Conservation (phyloP, 768 basidiomycete genomes). For the Infundibulicybe gibba region DNA sequence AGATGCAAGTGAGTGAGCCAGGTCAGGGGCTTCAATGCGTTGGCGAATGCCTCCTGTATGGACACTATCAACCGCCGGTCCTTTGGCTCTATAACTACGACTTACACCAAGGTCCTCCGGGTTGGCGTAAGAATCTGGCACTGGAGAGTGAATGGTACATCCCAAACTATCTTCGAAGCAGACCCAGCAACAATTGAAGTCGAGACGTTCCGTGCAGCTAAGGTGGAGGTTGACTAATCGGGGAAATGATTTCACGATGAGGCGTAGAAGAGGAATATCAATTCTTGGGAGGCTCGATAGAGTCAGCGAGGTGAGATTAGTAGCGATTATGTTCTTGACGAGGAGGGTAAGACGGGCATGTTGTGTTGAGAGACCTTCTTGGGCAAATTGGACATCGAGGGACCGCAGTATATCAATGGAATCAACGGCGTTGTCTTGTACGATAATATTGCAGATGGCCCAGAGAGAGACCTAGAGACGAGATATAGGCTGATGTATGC, state of each 20-base stretch:
- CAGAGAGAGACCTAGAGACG: constrained; percentile 23
- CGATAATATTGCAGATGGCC: constrained; percentile 26
- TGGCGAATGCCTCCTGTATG: constrained; percentile 37
- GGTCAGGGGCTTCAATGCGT: constrained; percentile 40
- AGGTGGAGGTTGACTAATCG: constrained; percentile 45
- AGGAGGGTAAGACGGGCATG: constrained; percentile 29
- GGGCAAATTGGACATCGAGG: constrained; percentile 38
- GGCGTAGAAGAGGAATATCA: constrained; percentile 40
- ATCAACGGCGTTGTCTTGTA: constrained; percentile 18
- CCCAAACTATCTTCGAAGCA: constrained; percentile 63
- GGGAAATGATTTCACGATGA: constrained; percentile 45
- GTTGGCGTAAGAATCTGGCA: constrained; percentile 46
- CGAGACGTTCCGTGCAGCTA: constrained; percentile 57
- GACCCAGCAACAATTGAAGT: constrained; percentile 54
- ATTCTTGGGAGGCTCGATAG: constrained; percentile 57
- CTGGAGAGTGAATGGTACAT: constrained; percentile 56
- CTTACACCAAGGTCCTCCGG: constrained; percentile 50
- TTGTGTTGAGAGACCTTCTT: constrained; percentile 43
- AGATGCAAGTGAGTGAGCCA: constrained; percentile 49
- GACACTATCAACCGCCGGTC: constrained; percentile 1
- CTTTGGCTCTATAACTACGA: constrained; percentile 4
- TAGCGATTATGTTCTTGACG: constrained; percentile 26
- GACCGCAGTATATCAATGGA: constrained; percentile 29
- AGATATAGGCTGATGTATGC: constrained; percentile 4
- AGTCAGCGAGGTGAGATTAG: constrained; percentile 41